Evolutionary conservation across 306 rosid species (phyloP).

Genomic region (Castanea crenata): DNA sequence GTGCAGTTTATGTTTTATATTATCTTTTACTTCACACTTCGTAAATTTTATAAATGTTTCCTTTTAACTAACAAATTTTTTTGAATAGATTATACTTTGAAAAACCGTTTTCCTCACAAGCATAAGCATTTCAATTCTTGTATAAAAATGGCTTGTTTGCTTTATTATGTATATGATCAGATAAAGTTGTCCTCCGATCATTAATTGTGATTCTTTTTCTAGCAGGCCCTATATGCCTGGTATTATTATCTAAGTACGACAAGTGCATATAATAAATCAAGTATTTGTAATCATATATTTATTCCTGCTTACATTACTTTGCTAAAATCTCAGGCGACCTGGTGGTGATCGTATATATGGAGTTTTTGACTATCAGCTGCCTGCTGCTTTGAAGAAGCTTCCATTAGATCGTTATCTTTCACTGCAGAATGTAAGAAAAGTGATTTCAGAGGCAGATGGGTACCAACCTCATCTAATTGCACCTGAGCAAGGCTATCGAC

Average conservation of each 20-base stretch:
- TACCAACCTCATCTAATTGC: slow-evolving; percentile 64
- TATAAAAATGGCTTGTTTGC: background rate
- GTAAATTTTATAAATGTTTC: background rate
- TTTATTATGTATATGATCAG: background rate
- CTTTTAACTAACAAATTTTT: background rate
- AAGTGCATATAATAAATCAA: background rate
- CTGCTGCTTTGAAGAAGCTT: slow-evolving; percentile 49
- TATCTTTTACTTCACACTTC: background rate
- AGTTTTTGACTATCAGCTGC: slow-evolving; percentile 53
- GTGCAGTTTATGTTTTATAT: background rate
- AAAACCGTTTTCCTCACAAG: background rate
- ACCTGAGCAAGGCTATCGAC: slow-evolving; percentile 56
- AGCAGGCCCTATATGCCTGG: background rate
- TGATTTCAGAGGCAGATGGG: slow-evolving; percentile 52
- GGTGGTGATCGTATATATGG: slow-evolving; percentile 51
- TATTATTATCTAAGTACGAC: background rate
- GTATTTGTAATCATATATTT: background rate
- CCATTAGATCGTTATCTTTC: slow-evolving; percentile 52
- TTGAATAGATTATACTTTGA: background rate
- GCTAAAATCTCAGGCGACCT: slow-evolving; percentile 40
- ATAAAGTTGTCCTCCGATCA: background rate
- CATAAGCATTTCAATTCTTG: background rate
- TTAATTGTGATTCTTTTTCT: background rate
- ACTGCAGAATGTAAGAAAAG: slow-evolving; percentile 43
- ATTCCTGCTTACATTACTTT: background rate